A percentile compares a stretch with the other conserved stretches of the same genome.
Conservation (phyloP, 257 asterid species). For the Voacanga thouarsii region DNA sequence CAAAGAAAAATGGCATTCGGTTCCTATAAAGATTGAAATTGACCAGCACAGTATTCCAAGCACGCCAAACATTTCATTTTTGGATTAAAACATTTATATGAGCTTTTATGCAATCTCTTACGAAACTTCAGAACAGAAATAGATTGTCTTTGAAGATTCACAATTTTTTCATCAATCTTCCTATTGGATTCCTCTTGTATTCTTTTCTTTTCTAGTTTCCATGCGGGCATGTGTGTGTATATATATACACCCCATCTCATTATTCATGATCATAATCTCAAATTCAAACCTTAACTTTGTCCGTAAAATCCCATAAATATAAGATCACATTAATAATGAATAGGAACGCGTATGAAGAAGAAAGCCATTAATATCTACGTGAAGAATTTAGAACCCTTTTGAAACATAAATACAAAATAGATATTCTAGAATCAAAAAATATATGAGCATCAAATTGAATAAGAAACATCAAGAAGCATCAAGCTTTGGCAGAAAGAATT, state of each 20-base stretch:
- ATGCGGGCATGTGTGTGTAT: too few relatives aligned
- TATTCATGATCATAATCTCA: not conserved
- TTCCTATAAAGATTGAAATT: not conserved
- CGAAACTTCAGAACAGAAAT: not conserved
- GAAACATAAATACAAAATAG: not conserved
- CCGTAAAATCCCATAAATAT: not conserved
- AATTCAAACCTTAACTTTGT: not conserved
- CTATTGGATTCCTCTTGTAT: not conserved
- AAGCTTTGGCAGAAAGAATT: not conserved
- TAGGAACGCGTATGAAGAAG: not conserved
- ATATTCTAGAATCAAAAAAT: not conserved
- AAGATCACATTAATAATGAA: not conserved
- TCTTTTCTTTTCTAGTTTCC: not conserved
- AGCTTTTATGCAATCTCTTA: not conserved
- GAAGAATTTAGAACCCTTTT: not conserved
- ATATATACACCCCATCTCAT: not conserved
- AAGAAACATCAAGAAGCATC: not conserved
- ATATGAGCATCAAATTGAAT: not conserved
- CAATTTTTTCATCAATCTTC: not conserved
- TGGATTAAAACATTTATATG: not conserved
- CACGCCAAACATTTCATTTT: not conserved
- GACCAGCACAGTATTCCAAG: not conserved
- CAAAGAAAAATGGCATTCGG: not conserved
- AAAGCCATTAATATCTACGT: not conserved
- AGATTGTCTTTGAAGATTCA: not conserved